A percentile compares a stretch with the other conserved stretches of the same genome.
Conservation (phyloP, 192 early-diverging fungal genomes). For the Chytriomyces sp. region DNA sequence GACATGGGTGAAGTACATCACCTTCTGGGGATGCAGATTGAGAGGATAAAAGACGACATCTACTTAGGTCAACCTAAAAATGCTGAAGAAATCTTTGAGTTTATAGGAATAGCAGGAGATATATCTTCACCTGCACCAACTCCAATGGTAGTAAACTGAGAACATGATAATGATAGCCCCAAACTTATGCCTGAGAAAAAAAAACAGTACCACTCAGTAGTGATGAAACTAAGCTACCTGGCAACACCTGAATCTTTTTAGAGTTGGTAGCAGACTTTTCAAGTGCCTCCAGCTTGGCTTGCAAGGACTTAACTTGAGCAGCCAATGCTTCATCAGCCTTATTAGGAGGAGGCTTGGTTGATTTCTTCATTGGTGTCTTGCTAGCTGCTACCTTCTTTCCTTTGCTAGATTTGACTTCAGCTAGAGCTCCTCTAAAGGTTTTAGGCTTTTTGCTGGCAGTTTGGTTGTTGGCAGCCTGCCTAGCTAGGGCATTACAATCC, state of each 20-base stretch:
- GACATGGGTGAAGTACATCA: conserved; percentile 11
- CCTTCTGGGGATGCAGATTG: conserved; percentile 12
- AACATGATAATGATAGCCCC: background rate
- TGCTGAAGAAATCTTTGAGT: conserved; percentile 6
- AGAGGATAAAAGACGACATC: conserved; percentile 9
- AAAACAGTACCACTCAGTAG: background rate
- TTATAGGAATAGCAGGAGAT: background rate
- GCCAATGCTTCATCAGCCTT: too few relatives aligned
- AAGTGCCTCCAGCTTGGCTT: too few relatives aligned
- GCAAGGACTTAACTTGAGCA: too few relatives aligned
- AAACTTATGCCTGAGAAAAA: background rate
- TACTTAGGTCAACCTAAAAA: conserved; percentile 7
- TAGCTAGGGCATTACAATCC: too few relatives aligned
- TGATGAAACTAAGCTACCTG: conserved; percentile 1
- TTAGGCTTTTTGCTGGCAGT: too few relatives aligned
- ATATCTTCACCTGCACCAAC: background rate
- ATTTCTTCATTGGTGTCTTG: too few relatives aligned
- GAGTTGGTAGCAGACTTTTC: too few relatives aligned
- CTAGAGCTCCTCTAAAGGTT: too few relatives aligned
- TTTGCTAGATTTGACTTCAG: too few relatives aligned
- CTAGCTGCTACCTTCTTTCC: too few relatives aligned
- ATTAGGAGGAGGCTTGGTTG: too few relatives aligned
- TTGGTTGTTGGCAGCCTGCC: too few relatives aligned
- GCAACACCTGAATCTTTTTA: background rate
- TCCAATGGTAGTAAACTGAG: background rate